Evolutionary conservation across 345 rosid species (phyloP).

Genomic region (Hibiscus tridactylites): DNA sequence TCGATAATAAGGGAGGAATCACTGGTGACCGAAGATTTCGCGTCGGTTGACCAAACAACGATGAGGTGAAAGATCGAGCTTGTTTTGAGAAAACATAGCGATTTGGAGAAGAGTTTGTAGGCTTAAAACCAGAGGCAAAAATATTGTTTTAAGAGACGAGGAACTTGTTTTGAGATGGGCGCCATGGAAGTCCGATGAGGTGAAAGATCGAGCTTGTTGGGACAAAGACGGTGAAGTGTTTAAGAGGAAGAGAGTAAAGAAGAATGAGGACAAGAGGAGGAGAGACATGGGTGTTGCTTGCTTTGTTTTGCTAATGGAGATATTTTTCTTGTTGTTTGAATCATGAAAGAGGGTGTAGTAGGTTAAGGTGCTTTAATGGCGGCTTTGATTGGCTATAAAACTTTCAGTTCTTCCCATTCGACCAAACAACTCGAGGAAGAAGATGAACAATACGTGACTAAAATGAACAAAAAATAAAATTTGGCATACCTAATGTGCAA

Average conservation of each 20-base stretch:
- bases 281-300: constrained; percentile 18
- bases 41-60: too few species aligned
- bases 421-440: too few species aligned
- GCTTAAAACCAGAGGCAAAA: constrained; percentile 54
- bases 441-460: too few species aligned
- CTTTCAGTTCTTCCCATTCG: too few species aligned
- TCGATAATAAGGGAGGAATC: constrained; percentile 24
- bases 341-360: too few species aligned
- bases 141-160: constrained; percentile 38
- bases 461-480: too few species aligned
- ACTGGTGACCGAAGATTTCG: constrained; percentile 5
- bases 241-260: constrained; percentile 13
- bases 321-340: too few species aligned
- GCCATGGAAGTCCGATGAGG: constrained; percentile 35
- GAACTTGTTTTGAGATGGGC: constrained; percentile 22
- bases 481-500: too few species aligned
- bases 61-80: too few species aligned
- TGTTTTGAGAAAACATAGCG: constrained; percentile 38
- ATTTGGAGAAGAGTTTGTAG: constrained; percentile 8
- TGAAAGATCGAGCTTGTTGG: constrained; percentile 31
- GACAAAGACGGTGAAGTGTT: constrained; percentile 20
- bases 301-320: too few species aligned
- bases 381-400: too few species aligned
- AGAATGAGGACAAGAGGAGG: constrained; percentile 1
- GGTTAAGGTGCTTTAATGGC: too few species aligned